These are phyloP conservation scores for Oryza meyeriana DNA, from an alignment of 176 grass and related monocot species.

Conservation along the genomic window DNA sequence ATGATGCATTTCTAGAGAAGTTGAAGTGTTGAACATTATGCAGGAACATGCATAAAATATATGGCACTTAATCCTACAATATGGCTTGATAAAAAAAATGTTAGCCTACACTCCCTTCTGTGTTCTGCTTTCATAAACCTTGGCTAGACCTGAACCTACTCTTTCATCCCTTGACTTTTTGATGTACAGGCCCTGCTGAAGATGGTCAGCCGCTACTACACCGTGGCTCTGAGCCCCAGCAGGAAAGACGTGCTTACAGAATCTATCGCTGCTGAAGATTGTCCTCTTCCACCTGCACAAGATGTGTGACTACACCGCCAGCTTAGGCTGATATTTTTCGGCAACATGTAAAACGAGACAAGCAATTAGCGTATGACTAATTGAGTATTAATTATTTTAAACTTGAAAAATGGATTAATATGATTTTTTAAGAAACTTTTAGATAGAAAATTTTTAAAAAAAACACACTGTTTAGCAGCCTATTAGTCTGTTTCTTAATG, in stretches of 20 bases:
- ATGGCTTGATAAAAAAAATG: neutral
- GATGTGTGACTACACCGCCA: conserved; percentile 77
- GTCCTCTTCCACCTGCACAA: conserved; percentile 84
- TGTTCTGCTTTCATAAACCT: neutral
- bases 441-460: no score
- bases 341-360: no score
- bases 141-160: neutral
- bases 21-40: neutral
- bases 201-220: conserved; percentile 66
- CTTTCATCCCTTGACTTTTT: neutral
- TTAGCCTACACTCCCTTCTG: neutral
- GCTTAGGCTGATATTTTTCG: no score
- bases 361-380: no score
- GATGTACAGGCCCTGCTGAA: conserved; percentile 69
- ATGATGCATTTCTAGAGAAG: neutral
- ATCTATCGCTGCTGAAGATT: conserved; percentile 71
- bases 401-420: no score
- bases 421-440: no score
- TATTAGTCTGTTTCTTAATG: neutral
- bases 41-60: neutral
- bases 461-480: no score
- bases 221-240: conserved; percentile 68
- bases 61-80: neutral
- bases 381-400: no score
- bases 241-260: conserved; percentile 64